Conservation (phyloP, 805 yeast species). For the Yamadazyma paraphyllophila region DNA sequence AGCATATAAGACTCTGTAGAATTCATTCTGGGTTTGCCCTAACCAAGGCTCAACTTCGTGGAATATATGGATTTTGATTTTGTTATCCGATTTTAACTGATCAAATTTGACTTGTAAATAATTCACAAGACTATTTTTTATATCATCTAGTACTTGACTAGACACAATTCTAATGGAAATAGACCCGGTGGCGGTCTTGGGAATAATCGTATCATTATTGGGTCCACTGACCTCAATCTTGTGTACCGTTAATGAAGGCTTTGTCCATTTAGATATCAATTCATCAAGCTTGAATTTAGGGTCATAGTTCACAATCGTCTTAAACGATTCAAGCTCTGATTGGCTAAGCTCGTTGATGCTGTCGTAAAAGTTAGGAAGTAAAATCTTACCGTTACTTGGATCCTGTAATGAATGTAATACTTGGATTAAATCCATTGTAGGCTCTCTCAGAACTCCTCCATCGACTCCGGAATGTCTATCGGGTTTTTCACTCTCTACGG, state of each 20-base stretch:
- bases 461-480: slow-evolving; percentile 96
- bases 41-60: slow-evolving; percentile 97
- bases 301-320: slow-evolving; percentile 48
- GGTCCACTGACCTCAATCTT: slow-evolving; percentile 87
- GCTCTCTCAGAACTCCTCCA: slow-evolving; percentile 89
- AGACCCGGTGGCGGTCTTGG: slow-evolving; percentile 72
- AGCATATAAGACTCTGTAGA: slow-evolving; percentile 63
- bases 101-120: slow-evolving; percentile 49
- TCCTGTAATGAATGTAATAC: slow-evolving; percentile 65
- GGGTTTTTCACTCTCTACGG: slow-evolving; percentile 68
- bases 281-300: slow-evolving; percentile 40
- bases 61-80: slow-evolving; percentile 55
- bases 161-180: slow-evolving; percentile 88
- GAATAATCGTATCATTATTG: slow-evolving; percentile 83
- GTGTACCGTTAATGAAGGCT: slow-evolving; percentile 87
- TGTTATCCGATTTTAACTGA: slow-evolving; percentile 57
- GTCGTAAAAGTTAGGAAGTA: slow-evolving; percentile 72
- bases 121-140: slow-evolving; percentile 49
- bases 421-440: slow-evolving; percentile 80
- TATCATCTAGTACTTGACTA: slow-evolving; percentile 64
- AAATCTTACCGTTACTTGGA: slow-evolving; percentile 34
- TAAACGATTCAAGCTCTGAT: slow-evolving; percentile 59
- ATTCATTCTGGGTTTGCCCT: slow-evolving; percentile 76
- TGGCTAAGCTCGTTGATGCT: slow-evolving; percentile 57
- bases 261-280: slow-evolving; percentile 79